A percentile compares a stretch with the other conserved stretches of the same genome.
Conservation (phyloP, 495 filamentous ascomycete species). For the Clohesyomyces aquaticus region DNA sequence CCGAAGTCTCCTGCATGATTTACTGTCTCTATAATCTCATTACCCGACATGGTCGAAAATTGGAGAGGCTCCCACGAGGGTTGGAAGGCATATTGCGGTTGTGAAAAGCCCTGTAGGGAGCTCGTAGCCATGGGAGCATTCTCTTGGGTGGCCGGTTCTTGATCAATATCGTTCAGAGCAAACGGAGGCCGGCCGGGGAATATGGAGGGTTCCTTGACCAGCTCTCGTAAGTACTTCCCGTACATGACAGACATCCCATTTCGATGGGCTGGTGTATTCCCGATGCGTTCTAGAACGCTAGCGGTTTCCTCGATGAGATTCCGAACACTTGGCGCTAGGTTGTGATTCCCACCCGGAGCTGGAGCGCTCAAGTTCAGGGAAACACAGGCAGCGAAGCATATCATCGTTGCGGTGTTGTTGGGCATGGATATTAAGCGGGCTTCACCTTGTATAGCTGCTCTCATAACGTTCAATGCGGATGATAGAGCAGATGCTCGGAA, state of each 20-base stretch:
- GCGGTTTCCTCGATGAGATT: constrained; percentile 71
- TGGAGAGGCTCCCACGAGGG: constrained; percentile 61
- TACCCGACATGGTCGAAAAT: constrained; percentile 69
- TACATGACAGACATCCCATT: constrained; percentile 66
- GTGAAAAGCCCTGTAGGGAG: constrained; percentile 43
- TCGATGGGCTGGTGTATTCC: constrained; percentile 63
- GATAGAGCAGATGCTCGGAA: constrained; percentile 71
- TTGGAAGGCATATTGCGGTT: constrained; percentile 38
- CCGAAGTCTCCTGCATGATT: constrained; percentile 63
- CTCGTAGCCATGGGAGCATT: not conserved
- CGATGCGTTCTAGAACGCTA: constrained; percentile 69
- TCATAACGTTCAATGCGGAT: constrained; percentile 71
- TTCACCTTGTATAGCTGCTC: constrained; percentile 73
- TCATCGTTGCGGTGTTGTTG: constrained; percentile 78
- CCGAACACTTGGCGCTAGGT: constrained; percentile 67
- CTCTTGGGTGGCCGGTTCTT: not conserved
- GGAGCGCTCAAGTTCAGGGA: constrained; percentile 61
- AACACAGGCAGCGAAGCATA: constrained; percentile 73
- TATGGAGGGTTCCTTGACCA: constrained; percentile 50
- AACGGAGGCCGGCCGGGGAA: not conserved
- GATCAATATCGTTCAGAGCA: not conserved
- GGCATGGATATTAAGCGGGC: constrained; percentile 72
- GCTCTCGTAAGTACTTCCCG: constrained; percentile 63
- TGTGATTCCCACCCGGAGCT: constrained; percentile 34
- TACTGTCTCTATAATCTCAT: constrained; percentile 66